These are phyloP conservation scores for Calonectria pseudoreteaudii DNA, from an alignment of 2,329 filamentous ascomycete species.

Conservation along the genomic window DNA sequence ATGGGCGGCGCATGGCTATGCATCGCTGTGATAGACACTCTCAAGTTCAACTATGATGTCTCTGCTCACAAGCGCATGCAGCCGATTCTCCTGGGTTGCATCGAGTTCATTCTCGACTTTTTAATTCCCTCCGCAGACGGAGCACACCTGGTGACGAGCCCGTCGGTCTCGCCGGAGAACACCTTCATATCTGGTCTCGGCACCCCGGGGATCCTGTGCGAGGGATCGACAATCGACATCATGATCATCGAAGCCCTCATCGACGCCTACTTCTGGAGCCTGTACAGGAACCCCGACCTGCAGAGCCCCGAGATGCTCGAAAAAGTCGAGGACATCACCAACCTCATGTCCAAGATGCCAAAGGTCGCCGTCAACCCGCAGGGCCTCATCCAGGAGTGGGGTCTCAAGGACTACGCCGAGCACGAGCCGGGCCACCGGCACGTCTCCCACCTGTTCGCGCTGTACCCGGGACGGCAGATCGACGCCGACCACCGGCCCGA, in stretches of 20 bases:
- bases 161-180: slow-evolving; percentile 43
- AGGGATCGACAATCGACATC: slow-evolving; percentile 43
- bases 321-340: not conserved
- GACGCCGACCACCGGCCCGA: slow-evolving; percentile 31
- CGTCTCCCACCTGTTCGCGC: slow-evolving; percentile 61
- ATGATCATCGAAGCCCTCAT: slow-evolving; percentile 30
- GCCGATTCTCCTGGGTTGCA: slow-evolving; percentile 49
- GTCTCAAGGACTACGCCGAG: slow-evolving; percentile 49
- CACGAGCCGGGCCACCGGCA: slow-evolving; percentile 63
- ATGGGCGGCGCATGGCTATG: slow-evolving; percentile 42
- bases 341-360: slow-evolving; percentile 15
- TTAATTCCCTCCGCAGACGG: slow-evolving; percentile 45
- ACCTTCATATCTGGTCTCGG: slow-evolving; percentile 31
- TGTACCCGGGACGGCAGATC: slow-evolving; percentile 55
- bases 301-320: not conserved
- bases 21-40: slow-evolving; percentile 37
- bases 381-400: slow-evolving; percentile 55
- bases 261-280: slow-evolving; percentile 35
- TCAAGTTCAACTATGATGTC: slow-evolving; percentile 36
- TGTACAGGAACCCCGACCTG: slow-evolving; percentile 14
- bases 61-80: slow-evolving; percentile 33
- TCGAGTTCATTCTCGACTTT: slow-evolving; percentile 54
- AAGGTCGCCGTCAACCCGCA: slow-evolving; percentile 29
- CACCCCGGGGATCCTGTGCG: slow-evolving; percentile 34
- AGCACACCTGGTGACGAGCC: slow-evolving; percentile 39